Percentiles rank a stretch among this genome's conserved stretches.
Conservation (phyloP, 2,329 filamentous ascomycete species). For the Fusarium tupiense region DNA sequence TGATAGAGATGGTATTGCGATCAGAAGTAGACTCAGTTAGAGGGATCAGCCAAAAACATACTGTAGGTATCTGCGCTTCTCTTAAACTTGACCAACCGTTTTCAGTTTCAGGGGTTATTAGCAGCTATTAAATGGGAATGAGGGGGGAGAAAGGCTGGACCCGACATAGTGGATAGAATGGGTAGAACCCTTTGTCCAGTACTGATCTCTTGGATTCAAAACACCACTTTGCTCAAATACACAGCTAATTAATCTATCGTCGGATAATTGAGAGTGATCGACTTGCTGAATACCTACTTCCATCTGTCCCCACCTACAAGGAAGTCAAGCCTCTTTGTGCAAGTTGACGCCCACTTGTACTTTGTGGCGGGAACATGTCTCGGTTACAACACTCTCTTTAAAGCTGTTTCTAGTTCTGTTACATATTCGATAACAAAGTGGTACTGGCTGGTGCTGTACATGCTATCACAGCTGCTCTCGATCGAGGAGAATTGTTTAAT, state of each 20-base stretch:
- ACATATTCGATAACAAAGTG: background rate
- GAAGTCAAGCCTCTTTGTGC: constrained; percentile 12
- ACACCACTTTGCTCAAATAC: background rate
- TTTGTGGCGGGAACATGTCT: constrained; percentile 53
- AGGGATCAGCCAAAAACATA: background rate
- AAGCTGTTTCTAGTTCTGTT: constrained; percentile 30
- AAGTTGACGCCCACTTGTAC: constrained; percentile 15
- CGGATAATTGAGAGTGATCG: background rate
- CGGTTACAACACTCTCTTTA: constrained; percentile 40
- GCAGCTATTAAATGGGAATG: background rate
- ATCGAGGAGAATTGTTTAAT: constrained; percentile 11
- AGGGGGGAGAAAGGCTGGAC: constrained; percentile 1
- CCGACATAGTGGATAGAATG: constrained; percentile 18
- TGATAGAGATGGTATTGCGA: background rate
- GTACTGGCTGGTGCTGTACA: constrained; percentile 1
- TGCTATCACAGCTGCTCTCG: constrained; percentile 5
- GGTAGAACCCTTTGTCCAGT: constrained; percentile 4
- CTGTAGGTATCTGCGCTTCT: background rate
- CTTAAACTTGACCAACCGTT: background rate
- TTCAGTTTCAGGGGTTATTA: constrained; percentile 22
- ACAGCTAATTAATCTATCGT: background rate
- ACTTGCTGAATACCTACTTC: background rate
- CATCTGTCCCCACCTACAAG: background rate
- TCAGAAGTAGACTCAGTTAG: background rate
- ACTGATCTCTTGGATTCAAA: background rate